Conservation (phyloP, 805 yeast genomes). For the Saturnispora sekii region DNA sequence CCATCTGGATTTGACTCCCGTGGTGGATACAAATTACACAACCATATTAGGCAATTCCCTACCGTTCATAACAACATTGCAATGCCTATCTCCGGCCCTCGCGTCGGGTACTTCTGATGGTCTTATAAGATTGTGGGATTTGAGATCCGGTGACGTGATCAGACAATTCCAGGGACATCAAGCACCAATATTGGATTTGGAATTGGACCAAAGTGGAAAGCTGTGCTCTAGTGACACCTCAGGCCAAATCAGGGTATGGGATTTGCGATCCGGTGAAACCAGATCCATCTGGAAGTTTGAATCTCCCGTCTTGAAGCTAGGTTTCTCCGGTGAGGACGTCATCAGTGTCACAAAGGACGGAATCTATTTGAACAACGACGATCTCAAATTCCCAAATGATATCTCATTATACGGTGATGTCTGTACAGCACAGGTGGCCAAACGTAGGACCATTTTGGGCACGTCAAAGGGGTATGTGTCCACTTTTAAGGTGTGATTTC, state of each 20-base stretch:
- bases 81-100: constrained; percentile 64
- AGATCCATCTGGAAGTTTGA: neutral
- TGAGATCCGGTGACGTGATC: constrained; percentile 58
- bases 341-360: neutral
- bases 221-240: constrained; percentile 52
- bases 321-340: neutral
- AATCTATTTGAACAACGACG: neutral
- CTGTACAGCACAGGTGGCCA: too few relatives aligned
- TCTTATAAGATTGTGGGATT: constrained; percentile 65
- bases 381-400: neutral
- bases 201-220: constrained; percentile 52
- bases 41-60: constrained; percentile 5
- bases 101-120: constrained; percentile 79
- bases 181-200: constrained; percentile 55
- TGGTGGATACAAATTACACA: constrained; percentile 6
- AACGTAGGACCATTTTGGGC: too few relatives aligned
- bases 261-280: constrained; percentile 20
- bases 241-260: constrained; percentile 62
- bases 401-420: too few relatives aligned
- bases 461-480: too few relatives aligned
- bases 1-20: constrained; percentile 7
- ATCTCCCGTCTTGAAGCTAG: neutral
- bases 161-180: constrained; percentile 58
- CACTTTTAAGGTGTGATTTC: too few relatives aligned
- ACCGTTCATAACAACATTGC: constrained; percentile 56